Base-by-base conservation (phyloP, 441 rosid species). In the Flueggea neowawraea region DNA sequence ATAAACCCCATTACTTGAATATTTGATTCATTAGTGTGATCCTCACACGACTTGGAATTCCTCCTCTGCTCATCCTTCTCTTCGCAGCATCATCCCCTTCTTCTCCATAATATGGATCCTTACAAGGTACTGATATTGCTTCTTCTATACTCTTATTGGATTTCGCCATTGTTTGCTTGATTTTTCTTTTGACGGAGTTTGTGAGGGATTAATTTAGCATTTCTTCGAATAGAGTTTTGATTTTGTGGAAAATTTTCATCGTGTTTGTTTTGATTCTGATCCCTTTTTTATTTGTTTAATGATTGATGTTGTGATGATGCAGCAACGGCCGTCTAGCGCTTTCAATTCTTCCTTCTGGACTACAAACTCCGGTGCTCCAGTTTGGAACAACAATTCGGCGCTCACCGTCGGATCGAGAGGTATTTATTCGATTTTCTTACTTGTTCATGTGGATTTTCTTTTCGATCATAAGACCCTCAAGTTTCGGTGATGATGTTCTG, bases 401-500 rank as follows among this genome's bases (percentile, higher is more conserved):
- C 62, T 89, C 78, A 91, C 99, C 33, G 88, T 95, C 65, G 99
- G 99, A 62, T 62, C 91, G 41, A 80, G 99, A 86, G 99, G 99
- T 87, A 82, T 28, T 36, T 32, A 51, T 10, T 31, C 39, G 53
- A 6, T 43, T 2, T 16, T 54, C 43, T 6, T 5, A 10, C 47
- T 31, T 45, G 28, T 10, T 31, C 15, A 43, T 16, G 17, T 53
- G 41, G 41, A 36, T 47, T 47, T 43, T 43, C 12, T 43, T 43
- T 43, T 43, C 45, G 12, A 22, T 22, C 28, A 22, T 22, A 22
- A 22, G 28, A 2, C 28, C 12, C 45, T 43, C 10, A 43, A 43
- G 45, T 43, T 1, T 43, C 45, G 45, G 8, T 43, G 12, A 43
- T 1, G 45, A 43, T 11, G 12, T 6, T 43, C 45, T 43, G 8